Evolutionary conservation across 2,329 filamentous ascomycete genomes (phyloP).

Genomic region (Fusarium ambrosium): DNA sequence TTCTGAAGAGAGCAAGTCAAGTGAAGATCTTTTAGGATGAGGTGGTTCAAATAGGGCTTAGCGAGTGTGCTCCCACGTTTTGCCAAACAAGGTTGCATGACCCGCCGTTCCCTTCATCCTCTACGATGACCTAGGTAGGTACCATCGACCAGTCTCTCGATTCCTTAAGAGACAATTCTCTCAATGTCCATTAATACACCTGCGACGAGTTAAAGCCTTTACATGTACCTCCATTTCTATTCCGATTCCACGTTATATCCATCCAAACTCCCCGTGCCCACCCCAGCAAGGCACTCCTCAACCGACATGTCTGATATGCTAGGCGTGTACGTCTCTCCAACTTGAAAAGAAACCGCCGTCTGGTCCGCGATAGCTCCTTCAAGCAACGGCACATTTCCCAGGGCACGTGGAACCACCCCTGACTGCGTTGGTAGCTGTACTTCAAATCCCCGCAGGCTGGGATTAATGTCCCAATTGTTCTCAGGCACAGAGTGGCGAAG

Average conservation of each 20-base stretch:
- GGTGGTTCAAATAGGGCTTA: not conserved
- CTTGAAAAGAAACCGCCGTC: not conserved
- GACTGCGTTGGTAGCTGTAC: not conserved
- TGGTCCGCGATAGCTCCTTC: not conserved
- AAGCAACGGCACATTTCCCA: not conserved
- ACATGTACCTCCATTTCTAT: not conserved
- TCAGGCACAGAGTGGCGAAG: not conserved
- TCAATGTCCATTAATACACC: not conserved
- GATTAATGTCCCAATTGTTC: not conserved
- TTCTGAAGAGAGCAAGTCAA: not conserved
- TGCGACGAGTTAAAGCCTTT: not conserved
- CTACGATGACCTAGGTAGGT: not conserved
- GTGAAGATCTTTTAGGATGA: conserved; percentile 1
- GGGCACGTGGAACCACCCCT: not conserved
- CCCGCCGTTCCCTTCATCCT: not conserved
- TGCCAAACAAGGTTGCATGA: not conserved
- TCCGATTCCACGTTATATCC: not conserved
- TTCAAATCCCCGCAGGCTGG: not conserved
- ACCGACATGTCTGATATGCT: not conserved
- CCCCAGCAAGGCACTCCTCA: not conserved
- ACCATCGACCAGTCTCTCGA: not conserved
- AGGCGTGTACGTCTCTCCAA: not conserved
- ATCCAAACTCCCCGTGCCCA: not conserved
- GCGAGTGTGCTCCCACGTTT: not conserved
- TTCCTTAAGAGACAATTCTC: not conserved